These are phyloP conservation scores for Ambrosia trifida DNA, from an alignment of 129 eudicot species.

Conservation along the genomic window DNA sequence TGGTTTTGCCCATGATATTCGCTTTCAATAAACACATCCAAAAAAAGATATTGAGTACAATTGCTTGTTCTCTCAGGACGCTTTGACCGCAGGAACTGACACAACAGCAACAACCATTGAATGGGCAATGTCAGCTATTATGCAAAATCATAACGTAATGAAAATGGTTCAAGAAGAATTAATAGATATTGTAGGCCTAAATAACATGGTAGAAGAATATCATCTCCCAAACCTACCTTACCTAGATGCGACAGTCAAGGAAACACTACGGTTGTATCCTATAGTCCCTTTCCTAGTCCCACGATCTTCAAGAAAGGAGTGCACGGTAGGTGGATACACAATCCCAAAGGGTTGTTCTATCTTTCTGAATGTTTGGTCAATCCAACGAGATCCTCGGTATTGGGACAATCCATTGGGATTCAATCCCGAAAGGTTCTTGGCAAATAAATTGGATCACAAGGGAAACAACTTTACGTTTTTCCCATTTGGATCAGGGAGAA, in stretches of 20 bases:
- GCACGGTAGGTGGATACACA: slow-evolving; percentile 18
- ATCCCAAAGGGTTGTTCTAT: slow-evolving; percentile 21
- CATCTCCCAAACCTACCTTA: slow-evolving; percentile 15
- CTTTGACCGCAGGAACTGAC: slow-evolving; percentile 17
- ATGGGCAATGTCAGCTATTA: slow-evolving; percentile 18
- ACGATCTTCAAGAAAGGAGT: not conserved
- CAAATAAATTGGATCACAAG: not conserved
- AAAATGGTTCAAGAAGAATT: slow-evolving; percentile 21
- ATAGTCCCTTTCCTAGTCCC: slow-evolving; percentile 18
- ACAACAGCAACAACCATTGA: slow-evolving; percentile 7
- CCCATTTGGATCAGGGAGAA: slow-evolving; percentile 8
- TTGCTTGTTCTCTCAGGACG: not conserved
- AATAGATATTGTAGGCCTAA: slow-evolving; percentile 4
- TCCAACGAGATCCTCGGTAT: slow-evolving; percentile 18
- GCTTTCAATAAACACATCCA: not conserved
- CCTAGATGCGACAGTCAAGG: slow-evolving; percentile 12
- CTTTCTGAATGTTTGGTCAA: slow-evolving; percentile 21
- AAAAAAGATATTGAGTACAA: not conserved
- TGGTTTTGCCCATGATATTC: not conserved
- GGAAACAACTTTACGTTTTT: not conserved
- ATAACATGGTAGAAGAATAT: slow-evolving; percentile 25
- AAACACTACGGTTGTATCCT: slow-evolving; percentile 24
- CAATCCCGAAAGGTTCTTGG: not conserved
- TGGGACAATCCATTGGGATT: slow-evolving; percentile 12
- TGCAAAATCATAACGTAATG: slow-evolving; percentile 13